Percentiles rank a stretch among this genome's conserved stretches.
Conservation (phyloP, 441 rosid species). For the Eutrema salsugineum region DNA sequence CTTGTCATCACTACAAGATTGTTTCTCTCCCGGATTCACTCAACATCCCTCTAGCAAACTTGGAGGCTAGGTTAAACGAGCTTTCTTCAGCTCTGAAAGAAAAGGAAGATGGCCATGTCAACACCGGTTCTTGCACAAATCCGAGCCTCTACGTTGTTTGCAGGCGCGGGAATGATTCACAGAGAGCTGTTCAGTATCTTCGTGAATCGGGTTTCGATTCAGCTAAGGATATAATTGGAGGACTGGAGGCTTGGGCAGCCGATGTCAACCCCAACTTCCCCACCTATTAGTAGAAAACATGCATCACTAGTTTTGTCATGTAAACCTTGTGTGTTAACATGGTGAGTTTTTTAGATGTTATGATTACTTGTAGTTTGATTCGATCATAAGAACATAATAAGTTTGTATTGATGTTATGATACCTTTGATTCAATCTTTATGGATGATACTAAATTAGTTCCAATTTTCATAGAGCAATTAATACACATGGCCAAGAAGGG, state of each 20-base stretch:
- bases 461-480: not conserved
- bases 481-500: not conserved
- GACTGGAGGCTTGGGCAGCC: constrained; percentile 75
- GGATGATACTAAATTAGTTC: not conserved
- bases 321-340: not conserved
- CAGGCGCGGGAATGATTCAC: constrained; percentile 93
- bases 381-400: not conserved
- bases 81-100: constrained; percentile 60
- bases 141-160: constrained; percentile 60
- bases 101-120: constrained; percentile 37
- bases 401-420: not conserved
- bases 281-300: constrained; percentile 11
- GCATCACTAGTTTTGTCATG: constrained; percentile 3
- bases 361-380: not conserved
- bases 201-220: constrained; percentile 52
- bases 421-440: not conserved
- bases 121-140: constrained; percentile 22
- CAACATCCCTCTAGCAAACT: constrained; percentile 62
- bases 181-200: constrained; percentile 73
- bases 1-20: constrained; percentile 80
- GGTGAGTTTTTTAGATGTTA: not conserved
- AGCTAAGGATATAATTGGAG: constrained; percentile 80
- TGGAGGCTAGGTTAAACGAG: constrained; percentile 64
- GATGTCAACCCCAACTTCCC: constrained; percentile 54
- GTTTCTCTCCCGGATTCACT: constrained; percentile 77